phyloP scores from a whole-genome alignment of 768 basidiomycete species.

The Gloeopeniophorella convolvens region DNA sequence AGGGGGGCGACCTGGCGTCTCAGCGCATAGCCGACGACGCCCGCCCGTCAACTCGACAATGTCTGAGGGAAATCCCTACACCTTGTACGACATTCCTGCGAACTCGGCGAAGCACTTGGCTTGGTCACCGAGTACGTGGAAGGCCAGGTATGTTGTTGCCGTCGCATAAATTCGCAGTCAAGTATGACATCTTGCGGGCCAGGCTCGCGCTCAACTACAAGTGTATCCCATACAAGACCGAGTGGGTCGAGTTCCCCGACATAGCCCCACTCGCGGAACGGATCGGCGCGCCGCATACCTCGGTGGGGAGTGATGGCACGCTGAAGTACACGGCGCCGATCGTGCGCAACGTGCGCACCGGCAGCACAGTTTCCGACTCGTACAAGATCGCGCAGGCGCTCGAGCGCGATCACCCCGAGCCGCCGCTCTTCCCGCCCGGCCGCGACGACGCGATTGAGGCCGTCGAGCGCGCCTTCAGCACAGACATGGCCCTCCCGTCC shows the following conservation, averaged over 20 bases:
- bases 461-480: conserved; percentile 23
- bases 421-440: conserved; percentile 30
- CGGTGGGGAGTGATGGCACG: conserved; percentile 24
- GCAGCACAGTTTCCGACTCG: conserved; percentile 34
- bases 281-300: conserved; percentile 33
- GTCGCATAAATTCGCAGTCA: too few species aligned
- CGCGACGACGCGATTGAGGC: conserved; percentile 16
- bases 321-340: conserved; percentile 42
- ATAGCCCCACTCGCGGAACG: conserved; percentile 33
- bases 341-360: conserved; percentile 38
- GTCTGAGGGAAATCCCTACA: too few species aligned
- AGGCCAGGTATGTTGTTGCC: too few species aligned
- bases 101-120: too few species aligned
- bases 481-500: background rate
- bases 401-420: conserved; percentile 41
- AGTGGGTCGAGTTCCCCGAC: conserved; percentile 48
- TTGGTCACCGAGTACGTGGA: too few species aligned
- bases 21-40: too few species aligned
- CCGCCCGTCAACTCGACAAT: too few species aligned
- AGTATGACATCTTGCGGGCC: too few species aligned
- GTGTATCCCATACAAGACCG: conserved; percentile 37
- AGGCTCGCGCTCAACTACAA: conserved; percentile 38
- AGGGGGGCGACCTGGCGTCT: too few species aligned
- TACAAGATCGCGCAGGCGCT: conserved; percentile 41
- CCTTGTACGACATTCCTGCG: too few species aligned